Evolutionary conservation across 2,329 filamentous ascomycete species (phyloP).

Genomic region (Colletotrichum salicis): DNA sequence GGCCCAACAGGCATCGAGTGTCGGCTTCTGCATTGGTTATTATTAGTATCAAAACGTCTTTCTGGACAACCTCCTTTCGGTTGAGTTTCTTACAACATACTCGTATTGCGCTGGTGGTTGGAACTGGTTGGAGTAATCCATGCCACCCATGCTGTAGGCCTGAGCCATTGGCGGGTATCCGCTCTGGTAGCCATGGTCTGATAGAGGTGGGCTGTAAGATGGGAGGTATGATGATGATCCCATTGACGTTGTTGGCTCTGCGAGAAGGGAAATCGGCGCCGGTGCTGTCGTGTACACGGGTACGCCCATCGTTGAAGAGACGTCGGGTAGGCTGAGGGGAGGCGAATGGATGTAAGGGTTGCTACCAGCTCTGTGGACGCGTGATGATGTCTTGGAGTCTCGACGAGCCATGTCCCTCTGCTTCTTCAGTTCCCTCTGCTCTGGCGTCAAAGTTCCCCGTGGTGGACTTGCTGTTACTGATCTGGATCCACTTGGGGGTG

Average conservation of each 20-base stretch:
- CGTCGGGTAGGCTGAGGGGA: constrained; percentile 55
- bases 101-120: constrained; percentile 50
- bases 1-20: constrained; percentile 50
- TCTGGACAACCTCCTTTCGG: background rate
- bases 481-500: constrained; percentile 60
- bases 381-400: constrained; percentile 64
- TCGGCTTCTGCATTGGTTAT: constrained; percentile 46
- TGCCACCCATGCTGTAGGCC: constrained; percentile 53
- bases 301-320: constrained; percentile 53
- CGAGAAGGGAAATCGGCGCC: constrained; percentile 60
- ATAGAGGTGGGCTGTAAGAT: constrained; percentile 60
- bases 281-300: constrained; percentile 64
- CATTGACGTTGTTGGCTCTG: constrained; percentile 59
- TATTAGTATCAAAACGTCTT: constrained; percentile 10
- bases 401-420: constrained; percentile 69
- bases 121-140: constrained; percentile 55
- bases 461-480: constrained; percentile 70
- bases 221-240: constrained; percentile 57
- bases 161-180: constrained; percentile 48
- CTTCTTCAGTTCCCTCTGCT: constrained; percentile 71
- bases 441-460: constrained; percentile 62
- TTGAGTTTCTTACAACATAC: constrained; percentile 43
- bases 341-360: constrained; percentile 53
- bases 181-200: constrained; percentile 51
- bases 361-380: constrained; percentile 63